Evolutionary conservation across 495 filamentous ascomycete species (phyloP).

Genomic region (Penicillium canescens): DNA sequence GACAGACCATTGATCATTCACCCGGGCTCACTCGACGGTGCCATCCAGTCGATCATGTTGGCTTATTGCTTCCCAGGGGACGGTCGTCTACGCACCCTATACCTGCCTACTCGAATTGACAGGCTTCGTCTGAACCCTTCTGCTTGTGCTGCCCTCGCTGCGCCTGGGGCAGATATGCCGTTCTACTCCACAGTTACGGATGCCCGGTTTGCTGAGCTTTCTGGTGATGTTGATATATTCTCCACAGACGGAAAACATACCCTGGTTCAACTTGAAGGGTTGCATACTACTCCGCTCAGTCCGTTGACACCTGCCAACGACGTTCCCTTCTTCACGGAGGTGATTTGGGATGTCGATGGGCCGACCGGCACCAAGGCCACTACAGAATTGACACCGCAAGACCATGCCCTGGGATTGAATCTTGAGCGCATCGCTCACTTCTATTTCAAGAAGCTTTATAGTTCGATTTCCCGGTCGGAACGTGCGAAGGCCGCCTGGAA

Average conservation of each 20-base stretch:
- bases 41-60: constrained; percentile 42
- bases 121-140: constrained; percentile 44
- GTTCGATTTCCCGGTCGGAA: constrained; percentile 1
- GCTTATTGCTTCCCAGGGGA: constrained; percentile 39
- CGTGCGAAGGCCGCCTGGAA: neutral
- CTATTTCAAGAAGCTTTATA: constrained; percentile 17
- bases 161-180: constrained; percentile 10
- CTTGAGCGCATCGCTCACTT: constrained; percentile 22
- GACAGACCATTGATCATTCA: constrained; percentile 25
- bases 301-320: constrained; percentile 19
- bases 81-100: constrained; percentile 25
- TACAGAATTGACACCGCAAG: neutral
- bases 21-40: constrained; percentile 40
- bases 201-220: constrained; percentile 17
- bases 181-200: constrained; percentile 19
- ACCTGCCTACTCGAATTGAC: constrained; percentile 38
- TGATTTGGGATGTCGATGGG: constrained; percentile 19
- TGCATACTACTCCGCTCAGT: constrained; percentile 24
- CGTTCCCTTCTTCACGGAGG: constrained; percentile 22
- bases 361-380: neutral
- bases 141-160: constrained; percentile 3
- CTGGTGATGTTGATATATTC: constrained; percentile 28
- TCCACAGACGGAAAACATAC: constrained; percentile 15
- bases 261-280: constrained; percentile 24
- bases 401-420: neutral